Evolutionary conservation across 306 rosid species (phyloP), one percentile per base, ranked within the genome.

Genomic region (Malus fusca): DNA sequence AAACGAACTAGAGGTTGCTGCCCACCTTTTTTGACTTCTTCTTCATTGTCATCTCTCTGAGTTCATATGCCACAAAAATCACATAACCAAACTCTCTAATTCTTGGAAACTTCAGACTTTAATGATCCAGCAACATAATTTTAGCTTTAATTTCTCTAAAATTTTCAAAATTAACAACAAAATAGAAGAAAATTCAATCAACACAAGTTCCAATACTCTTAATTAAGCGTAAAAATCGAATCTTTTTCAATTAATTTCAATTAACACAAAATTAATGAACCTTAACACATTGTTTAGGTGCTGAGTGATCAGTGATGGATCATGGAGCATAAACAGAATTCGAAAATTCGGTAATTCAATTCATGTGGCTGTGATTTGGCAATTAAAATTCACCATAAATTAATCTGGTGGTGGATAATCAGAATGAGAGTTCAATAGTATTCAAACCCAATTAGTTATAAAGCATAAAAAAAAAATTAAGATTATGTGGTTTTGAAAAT

Each of bases 1-100:
- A 31, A 31, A 31, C 5, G 5, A 31, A 31, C 33, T 31, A 31
- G 5, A 31, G 5, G 33, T 31, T 31, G 0, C 33, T 4, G 1
- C 99, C 97, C n/a, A 95, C 84, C 85, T 76, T 92, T 84, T 86
- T 88, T 33, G 84, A 70, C 3, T 65, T 81, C 88, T 73, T 86
- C 33, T 31, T 5, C 69, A 74, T 73, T 93, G 85, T 94, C 25
- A 17, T 77, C 84, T 44, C 31, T 61, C 72, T 66, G 44, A 68
- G 65, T 74, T 77, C 88, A 83, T 84, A 72, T 63, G 75, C 58
- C 71, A 22, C 30, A 22, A 26, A 10, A 66, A 53, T 33, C 56
- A 64, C 67, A 62, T 31, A n/a, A 62, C n/a, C 66, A 56, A 31
- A 53, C 52, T 68, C 69, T 53, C 59, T 46, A 2, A 68, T 69